Percentiles rank a stretch among this genome's conserved stretches.
Evolutionary conservation across 306 rosid genomes (phyloP).

Genomic region (Bauhinia variegata): DNA sequence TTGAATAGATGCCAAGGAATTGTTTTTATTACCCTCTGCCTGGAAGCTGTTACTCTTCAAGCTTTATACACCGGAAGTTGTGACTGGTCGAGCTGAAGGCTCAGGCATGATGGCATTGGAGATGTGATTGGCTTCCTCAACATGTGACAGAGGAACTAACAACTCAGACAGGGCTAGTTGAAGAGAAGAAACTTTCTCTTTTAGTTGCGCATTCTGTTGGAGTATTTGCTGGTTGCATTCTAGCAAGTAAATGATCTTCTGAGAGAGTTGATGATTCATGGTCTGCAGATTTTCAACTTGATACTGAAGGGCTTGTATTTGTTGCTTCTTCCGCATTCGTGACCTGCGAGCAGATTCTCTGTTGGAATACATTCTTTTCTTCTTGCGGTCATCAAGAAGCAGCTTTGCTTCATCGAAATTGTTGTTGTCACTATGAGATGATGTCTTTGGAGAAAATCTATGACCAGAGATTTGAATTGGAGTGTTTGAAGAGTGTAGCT

Average conservation of each 20-base stretch:
- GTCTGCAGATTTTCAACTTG: conserved; percentile 43
- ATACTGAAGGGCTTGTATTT: conserved; percentile 42
- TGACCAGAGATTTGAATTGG: conserved; percentile 38
- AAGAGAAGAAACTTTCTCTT: conserved; percentile 47
- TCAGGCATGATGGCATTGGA: conserved; percentile 29
- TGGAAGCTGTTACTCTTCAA: conserved; percentile 10
- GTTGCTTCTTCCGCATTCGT: conserved; percentile 67
- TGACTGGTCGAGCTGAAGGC: conserved; percentile 36
- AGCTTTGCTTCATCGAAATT: conserved; percentile 64
- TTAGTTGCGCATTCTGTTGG: conserved; percentile 48
- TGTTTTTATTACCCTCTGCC: not conserved
- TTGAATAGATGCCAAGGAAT: conserved; percentile 5
- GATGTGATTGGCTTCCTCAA: conserved; percentile 34
- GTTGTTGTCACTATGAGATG: conserved; percentile 58
- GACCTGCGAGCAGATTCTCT: conserved; percentile 81
- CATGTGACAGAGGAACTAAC: conserved; percentile 32
- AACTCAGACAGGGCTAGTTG: conserved; percentile 36
- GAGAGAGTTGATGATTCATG: conserved; percentile 45
- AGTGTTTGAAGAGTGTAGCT: conserved; percentile 34
- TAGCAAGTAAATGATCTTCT: conserved; percentile 48
- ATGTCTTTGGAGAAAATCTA: conserved; percentile 39
- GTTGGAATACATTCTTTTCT: conserved; percentile 80
- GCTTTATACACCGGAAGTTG: conserved; percentile 30
- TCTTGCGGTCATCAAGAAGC: conserved; percentile 64
- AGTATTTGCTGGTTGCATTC: conserved; percentile 49